Conservation (phyloP, 192 early-diverging fungal species). For the Ramicandelaber brevisporus region DNA sequence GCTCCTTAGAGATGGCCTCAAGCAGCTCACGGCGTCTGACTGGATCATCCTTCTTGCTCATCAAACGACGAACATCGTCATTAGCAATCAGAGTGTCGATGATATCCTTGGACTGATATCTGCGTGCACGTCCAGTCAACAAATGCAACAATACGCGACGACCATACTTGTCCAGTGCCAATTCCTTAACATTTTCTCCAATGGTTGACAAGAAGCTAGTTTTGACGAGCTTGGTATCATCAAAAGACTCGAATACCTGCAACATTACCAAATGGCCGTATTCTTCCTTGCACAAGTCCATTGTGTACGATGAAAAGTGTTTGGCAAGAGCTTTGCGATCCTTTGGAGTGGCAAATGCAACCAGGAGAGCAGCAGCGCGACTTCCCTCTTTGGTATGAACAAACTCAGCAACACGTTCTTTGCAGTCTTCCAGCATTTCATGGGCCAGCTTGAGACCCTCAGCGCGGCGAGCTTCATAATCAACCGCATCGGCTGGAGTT, state of each 20-base stretch:
- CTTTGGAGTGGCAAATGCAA: conserved; percentile 58
- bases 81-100: conserved; percentile 35
- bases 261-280: conserved; percentile 71
- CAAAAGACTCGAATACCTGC: conserved; percentile 58
- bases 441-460: too few species aligned
- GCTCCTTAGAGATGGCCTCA: conserved; percentile 21
- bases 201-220: conserved; percentile 45
- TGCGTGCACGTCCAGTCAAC: conserved; percentile 44
- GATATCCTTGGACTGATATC: conserved; percentile 42
- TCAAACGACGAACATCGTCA: conserved; percentile 40
- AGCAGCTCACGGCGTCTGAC: conserved; percentile 40
- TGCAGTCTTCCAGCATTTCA: conserved; percentile 50
- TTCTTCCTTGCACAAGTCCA: conserved; percentile 66
- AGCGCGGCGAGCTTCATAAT: conserved; percentile 46
- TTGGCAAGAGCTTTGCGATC: conserved; percentile 80
- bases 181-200: conserved; percentile 13
- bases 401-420: conserved; percentile 62
- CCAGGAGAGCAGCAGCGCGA: conserved; percentile 52
- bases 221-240: conserved; percentile 69
- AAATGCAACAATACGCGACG: conserved; percentile 59
- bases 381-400: conserved; percentile 85
- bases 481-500: conserved; percentile 48
- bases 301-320: conserved; percentile 52
- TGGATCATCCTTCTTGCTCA: conserved; percentile 70
- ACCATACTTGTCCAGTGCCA: conserved; percentile 47